phyloP scores from a whole-genome alignment of 352 stramenopile species.

The Globisporangium echinulatum region DNA sequence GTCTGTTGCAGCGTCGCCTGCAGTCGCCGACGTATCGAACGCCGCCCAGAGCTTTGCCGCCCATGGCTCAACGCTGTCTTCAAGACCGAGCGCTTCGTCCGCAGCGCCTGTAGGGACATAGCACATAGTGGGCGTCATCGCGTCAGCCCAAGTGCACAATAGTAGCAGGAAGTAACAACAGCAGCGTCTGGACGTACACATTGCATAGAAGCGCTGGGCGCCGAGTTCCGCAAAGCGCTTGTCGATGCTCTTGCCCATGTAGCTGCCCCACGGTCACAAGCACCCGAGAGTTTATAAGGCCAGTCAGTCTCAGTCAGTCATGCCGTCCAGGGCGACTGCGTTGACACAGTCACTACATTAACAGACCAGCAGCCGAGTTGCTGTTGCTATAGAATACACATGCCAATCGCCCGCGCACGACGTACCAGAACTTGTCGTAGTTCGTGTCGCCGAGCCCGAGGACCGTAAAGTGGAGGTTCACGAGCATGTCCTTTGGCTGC shows the following conservation, averaged over 20 bases:
- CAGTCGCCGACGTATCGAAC: conserved; percentile 31
- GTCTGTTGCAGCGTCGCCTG: conserved; percentile 13
- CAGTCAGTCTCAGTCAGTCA: too few relatives aligned
- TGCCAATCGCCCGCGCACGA: background rate
- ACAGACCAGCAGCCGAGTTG: too few relatives aligned
- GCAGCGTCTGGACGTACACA: conserved; percentile 6
- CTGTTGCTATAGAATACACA: too few relatives aligned
- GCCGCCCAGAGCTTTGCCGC: conserved; percentile 46
- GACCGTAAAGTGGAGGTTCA: conserved; percentile 77
- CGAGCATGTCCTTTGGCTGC: conserved; percentile 69
- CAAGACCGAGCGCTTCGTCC: conserved; percentile 92
- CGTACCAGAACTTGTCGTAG: conserved; percentile 94
- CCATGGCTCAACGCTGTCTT: conserved; percentile 94
- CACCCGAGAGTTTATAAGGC: background rate
- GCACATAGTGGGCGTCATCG: too few relatives aligned
- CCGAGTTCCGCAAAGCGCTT: conserved; percentile 86
- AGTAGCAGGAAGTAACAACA: too few relatives aligned
- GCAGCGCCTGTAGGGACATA: conserved; percentile 34
- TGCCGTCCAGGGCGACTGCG: too few relatives aligned
- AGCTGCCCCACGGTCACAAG: conserved; percentile 21
- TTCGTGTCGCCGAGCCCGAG: conserved; percentile 95
- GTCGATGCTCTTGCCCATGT: conserved; percentile 88
- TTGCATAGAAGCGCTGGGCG: conserved; percentile 66
- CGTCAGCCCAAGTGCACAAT: too few relatives aligned
- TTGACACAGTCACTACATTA: too few relatives aligned